Percentiles rank a stretch among this genome's conserved stretches.
Evolutionary conservation across 108 stramenopile genomes (phyloP).

Genomic region (Heterococcus sp.): DNA sequence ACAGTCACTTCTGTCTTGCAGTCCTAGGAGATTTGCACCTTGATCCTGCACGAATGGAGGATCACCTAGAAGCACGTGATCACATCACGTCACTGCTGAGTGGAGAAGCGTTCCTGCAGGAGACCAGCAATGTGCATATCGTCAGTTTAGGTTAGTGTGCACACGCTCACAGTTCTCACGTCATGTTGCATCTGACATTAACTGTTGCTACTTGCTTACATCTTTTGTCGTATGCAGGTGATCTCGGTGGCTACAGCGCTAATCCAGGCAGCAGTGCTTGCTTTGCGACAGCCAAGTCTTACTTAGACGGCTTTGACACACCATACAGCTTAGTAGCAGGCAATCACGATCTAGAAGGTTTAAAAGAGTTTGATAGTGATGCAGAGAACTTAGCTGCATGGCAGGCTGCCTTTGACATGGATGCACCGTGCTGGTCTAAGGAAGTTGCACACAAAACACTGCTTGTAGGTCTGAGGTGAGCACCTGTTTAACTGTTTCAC

Average conservation of each 20-base stretch:
- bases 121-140: conserved; percentile 39
- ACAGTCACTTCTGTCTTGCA: too few relatives aligned
- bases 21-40: conserved; percentile 83
- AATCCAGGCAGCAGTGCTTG: conserved; percentile 63
- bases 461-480: conserved; percentile 76
- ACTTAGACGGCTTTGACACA: conserved; percentile 61
- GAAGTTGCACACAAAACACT: conserved; percentile 81
- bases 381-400: conserved; percentile 72
- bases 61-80: conserved; percentile 44
- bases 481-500: too few relatives aligned
- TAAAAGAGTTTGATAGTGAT: conserved; percentile 83
- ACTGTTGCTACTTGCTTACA: too few relatives aligned
- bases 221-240: too few relatives aligned
- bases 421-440: conserved; percentile 71
- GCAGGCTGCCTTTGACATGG: conserved; percentile 63
- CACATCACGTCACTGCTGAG: conserved; percentile 34
- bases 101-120: conserved; percentile 34
- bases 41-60: conserved; percentile 57
- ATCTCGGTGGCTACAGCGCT: neutral
- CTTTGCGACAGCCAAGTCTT: conserved; percentile 64
- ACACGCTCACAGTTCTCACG: too few relatives aligned
- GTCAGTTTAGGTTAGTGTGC: conserved; percentile 10
- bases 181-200: too few relatives aligned
- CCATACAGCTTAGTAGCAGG: conserved; percentile 53
- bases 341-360: conserved; percentile 84